A percentile compares a stretch with the other conserved stretches of the same genome.
Conservation (phyloP, 1,284 basidiomycete species). For the Ganoderma sinense region DNA sequence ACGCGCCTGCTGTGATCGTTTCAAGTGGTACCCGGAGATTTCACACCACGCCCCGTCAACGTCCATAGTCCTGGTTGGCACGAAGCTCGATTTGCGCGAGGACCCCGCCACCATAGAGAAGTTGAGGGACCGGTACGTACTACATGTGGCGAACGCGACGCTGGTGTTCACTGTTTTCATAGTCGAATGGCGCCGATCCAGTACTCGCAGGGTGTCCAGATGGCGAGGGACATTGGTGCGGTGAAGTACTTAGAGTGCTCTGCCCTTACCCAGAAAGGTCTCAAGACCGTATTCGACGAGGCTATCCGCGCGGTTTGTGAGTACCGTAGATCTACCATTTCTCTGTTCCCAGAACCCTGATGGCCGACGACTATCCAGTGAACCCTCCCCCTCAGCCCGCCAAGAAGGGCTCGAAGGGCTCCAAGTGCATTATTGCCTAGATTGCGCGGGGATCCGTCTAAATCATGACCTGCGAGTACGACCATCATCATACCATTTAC, state of each 20-base stretch:
- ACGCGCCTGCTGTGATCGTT: slow-evolving; percentile 27
- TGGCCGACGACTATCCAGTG: slow-evolving; percentile 51
- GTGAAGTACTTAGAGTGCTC: slow-evolving; percentile 98
- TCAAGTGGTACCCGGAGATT: slow-evolving; percentile 95
- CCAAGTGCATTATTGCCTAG: slow-evolving; percentile 77
- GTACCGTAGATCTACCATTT: slow-evolving; percentile 44
- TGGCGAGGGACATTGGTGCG: slow-evolving; percentile 94
- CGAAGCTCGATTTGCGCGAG: slow-evolving; percentile 97
- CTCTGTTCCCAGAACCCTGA: slow-evolving; percentile 20
- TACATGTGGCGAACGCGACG: not conserved
- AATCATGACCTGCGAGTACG: slow-evolving; percentile 34
- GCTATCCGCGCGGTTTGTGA: slow-evolving; percentile 91
- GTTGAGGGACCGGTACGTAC: slow-evolving; percentile 82
- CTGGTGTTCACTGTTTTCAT: slow-evolving; percentile 12
- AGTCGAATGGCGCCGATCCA: slow-evolving; percentile 95
- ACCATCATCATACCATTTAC: slow-evolving; percentile 43
- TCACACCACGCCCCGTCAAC: slow-evolving; percentile 96
- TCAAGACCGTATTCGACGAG: slow-evolving; percentile 98
- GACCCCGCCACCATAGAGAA: slow-evolving; percentile 93
- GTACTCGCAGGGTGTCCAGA: slow-evolving; percentile 89
- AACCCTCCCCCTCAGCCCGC: slow-evolving; percentile 75
- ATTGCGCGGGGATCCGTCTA: slow-evolving; percentile 16
- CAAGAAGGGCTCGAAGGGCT: slow-evolving; percentile 48
- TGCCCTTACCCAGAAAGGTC: slow-evolving; percentile 96
- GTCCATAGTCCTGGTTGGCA: slow-evolving; percentile 95